Evolutionary conservation across 2,329 filamentous ascomycete genomes (phyloP).

Genomic region (Ceratocystis alfenasii): DNA sequence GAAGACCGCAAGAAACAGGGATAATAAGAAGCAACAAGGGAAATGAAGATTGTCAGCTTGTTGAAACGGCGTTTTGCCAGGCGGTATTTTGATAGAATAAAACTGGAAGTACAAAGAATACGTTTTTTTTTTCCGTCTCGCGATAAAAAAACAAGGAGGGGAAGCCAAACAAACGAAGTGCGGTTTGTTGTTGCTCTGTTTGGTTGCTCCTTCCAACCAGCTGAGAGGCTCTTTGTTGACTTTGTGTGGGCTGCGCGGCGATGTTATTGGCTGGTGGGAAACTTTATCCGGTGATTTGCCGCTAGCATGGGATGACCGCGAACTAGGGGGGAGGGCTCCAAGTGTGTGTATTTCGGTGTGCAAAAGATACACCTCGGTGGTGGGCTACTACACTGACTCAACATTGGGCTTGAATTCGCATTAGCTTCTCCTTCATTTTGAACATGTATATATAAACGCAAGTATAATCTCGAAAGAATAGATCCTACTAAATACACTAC

Average conservation of each 20-base stretch:
- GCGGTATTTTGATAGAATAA: neutral
- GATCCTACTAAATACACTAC: too few species aligned
- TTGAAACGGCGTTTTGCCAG: too few species aligned
- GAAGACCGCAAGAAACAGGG: neutral
- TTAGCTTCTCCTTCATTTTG: too few species aligned
- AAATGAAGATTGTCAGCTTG: neutral
- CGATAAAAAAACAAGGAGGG: too few species aligned
- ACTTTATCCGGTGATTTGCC: neutral
- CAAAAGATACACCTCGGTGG: neutral
- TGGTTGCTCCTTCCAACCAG: neutral
- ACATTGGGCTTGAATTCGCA: too few species aligned
- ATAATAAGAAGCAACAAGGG: neutral
- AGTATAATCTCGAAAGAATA: too few species aligned
- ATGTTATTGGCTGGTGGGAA: neutral
- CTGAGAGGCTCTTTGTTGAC: neutral
- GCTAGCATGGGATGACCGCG: neutral
- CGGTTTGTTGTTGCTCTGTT: neutral
- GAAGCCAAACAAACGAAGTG: neutral
- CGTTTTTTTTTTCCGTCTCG: too few species aligned
- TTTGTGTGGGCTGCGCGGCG: neutral
- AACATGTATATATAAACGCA: too few species aligned
- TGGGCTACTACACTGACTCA: too few species aligned
- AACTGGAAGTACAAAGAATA: neutral
- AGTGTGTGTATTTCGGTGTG: neutral
- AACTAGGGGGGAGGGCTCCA: neutral